Conservation (phyloP, 2,329 filamentous ascomycete species). For the Cytospora piceicola region DNA sequence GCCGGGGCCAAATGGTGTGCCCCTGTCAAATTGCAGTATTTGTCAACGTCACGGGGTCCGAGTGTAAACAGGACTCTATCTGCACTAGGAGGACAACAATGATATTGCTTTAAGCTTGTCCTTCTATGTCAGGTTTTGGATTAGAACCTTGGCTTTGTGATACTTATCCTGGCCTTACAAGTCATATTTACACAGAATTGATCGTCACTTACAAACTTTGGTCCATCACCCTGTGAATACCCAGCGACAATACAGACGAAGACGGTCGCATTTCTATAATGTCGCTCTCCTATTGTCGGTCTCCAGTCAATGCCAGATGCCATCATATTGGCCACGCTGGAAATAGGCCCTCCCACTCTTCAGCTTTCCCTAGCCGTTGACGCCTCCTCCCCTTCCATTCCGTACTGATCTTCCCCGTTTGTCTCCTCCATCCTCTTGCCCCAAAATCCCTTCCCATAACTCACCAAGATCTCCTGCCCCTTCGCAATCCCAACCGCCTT, state of each 20-base stretch:
- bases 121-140: too few species aligned
- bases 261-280: not conserved
- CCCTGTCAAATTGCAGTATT: not conserved
- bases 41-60: not conserved
- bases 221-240: not conserved
- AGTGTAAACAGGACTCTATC: not conserved
- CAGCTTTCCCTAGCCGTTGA: not conserved
- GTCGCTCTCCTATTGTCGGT: too few species aligned
- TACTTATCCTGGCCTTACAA: too few species aligned
- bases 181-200: too few species aligned
- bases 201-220: too few species aligned
- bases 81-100: not conserved
- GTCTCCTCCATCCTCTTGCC: slow-evolving; percentile 48
- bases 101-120: not conserved
- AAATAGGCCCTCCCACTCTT: not conserved
- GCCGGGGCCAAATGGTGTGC: not conserved
- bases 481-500: slow-evolving; percentile 49
- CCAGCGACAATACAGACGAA: not conserved
- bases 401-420: not conserved
- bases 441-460: slow-evolving; percentile 72
- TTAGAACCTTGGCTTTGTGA: too few species aligned
- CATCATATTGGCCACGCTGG: not conserved
- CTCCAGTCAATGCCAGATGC: not conserved
- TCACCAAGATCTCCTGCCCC: slow-evolving; percentile 68
- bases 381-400: not conserved